Percentiles rank a stretch among this genome's conserved stretches.
These are phyloP conservation scores for Fraxinus sp. DNA, from an alignment of 305 asterid genomes.

Conservation along the genomic window DNA sequence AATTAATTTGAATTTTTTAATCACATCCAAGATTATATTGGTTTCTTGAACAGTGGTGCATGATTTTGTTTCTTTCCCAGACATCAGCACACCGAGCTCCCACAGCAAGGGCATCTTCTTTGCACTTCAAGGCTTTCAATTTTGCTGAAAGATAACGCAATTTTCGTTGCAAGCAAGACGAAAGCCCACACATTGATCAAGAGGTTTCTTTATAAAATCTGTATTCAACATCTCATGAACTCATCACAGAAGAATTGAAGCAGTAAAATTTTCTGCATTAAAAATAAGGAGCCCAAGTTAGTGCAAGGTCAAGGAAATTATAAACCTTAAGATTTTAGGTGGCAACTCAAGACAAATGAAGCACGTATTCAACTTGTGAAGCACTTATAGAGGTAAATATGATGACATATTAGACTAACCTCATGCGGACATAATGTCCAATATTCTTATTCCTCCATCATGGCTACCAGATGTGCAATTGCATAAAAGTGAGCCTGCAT, in stretches of 20 bases:
- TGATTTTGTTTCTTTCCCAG: background rate
- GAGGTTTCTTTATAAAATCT: background rate
- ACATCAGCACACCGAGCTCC: background rate
- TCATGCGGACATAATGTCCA: constrained; percentile 9
- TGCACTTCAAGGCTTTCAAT: background rate
- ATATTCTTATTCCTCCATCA: constrained; percentile 16
- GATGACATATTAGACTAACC: constrained; percentile 12
- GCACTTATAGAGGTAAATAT: background rate
- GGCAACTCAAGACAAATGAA: background rate
- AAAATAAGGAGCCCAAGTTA: background rate
- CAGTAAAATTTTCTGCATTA: background rate
- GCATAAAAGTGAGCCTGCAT: background rate
- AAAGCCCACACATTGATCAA: background rate
- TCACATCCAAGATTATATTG: too few relatives aligned
- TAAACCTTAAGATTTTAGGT: background rate
- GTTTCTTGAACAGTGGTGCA: too few relatives aligned
- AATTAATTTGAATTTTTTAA: too few relatives aligned
- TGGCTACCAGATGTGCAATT: constrained; percentile 1
- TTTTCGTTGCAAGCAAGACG: background rate
- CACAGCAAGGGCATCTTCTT: background rate
- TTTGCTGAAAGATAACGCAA: background rate
- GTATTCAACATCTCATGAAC: background rate
- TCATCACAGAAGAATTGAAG: too few relatives aligned
- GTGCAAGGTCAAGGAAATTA: background rate
- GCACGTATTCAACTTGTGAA: background rate